Conservation (phyloP, 257 asterid genomes). For the Solanum bukasovii region DNA sequence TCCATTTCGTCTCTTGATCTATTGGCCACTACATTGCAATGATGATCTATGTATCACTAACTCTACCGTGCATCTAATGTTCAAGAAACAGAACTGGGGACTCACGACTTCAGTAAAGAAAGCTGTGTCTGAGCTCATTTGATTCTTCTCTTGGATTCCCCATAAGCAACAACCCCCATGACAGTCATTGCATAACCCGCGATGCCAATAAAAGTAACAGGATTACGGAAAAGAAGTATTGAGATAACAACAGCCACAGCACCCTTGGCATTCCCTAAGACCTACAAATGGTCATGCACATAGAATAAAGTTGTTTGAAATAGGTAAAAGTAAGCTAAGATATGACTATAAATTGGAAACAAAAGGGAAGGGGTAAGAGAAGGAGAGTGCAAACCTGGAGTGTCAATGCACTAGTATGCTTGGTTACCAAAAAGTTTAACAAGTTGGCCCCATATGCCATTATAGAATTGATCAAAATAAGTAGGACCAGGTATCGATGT, state of each 20-base stretch:
- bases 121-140: neutral
- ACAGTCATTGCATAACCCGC: constrained; percentile 17
- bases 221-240: constrained; percentile 17
- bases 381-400: constrained; percentile 20
- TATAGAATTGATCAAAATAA: constrained; percentile 22
- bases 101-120: neutral
- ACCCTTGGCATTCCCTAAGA: constrained; percentile 18
- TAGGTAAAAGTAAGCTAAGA: neutral
- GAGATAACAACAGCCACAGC: constrained; percentile 22
- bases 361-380: neutral
- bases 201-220: constrained; percentile 21
- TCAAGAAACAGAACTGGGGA: neutral
- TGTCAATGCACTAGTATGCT: constrained; percentile 32
- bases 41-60: neutral
- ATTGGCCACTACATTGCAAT: neutral
- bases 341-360: neutral
- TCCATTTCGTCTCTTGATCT: neutral
- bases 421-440: constrained; percentile 28
- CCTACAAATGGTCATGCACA: neutral
- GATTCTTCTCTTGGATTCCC: constrained; percentile 19
- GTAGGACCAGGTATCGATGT: constrained; percentile 12
- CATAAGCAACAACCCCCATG: constrained; percentile 15
- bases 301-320: neutral
- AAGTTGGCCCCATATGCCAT: constrained; percentile 28
- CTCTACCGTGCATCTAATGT: neutral